A percentile compares a stretch with the other conserved stretches of the same genome.
phyloP scores from a whole-genome alignment of 2,329 filamentous ascomycete species.

The Sclerotinia glacialis region DNA sequence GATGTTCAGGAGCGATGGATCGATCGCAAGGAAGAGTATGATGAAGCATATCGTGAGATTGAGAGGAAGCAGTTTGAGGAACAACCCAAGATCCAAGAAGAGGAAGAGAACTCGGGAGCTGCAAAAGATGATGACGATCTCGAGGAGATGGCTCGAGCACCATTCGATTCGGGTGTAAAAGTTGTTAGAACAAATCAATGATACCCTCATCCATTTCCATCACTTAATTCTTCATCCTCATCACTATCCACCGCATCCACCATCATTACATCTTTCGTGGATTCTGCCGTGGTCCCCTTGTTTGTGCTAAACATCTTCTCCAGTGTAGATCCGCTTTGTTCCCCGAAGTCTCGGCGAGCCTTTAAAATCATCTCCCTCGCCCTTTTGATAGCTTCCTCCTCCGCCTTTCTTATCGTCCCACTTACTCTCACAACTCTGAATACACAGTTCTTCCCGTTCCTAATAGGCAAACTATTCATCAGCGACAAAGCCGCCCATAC shows the following conservation, averaged over 20 bases:
- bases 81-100: conserved; percentile 57
- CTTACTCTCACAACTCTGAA: conserved; percentile 84
- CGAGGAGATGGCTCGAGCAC: conserved; percentile 15
- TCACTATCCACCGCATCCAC: conserved; percentile 49
- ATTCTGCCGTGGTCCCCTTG: conserved; percentile 26
- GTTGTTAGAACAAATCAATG: conserved; percentile 61
- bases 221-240: conserved; percentile 46
- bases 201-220: conserved; percentile 45
- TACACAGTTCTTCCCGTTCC: conserved; percentile 64
- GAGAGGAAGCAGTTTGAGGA: conserved; percentile 75
- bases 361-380: conserved; percentile 70
- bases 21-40: conserved; percentile 83
- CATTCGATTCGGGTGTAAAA: conserved; percentile 50
- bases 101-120: conserved; percentile 40
- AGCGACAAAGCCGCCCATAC: conserved; percentile 88
- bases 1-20: conserved; percentile 97
- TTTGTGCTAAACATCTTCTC: conserved; percentile 43
- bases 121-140: conserved; percentile 35
- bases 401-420: conserved; percentile 87
- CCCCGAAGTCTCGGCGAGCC: conserved; percentile 53
- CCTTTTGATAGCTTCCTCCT: conserved; percentile 81
- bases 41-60: conserved; percentile 51
- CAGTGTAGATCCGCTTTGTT: conserved; percentile 41
- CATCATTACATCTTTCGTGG: conserved; percentile 45
- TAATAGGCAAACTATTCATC: conserved; percentile 63